Conservation (phyloP, 2,329 filamentous ascomycete species). For the Chrysosporium keratinophilum region DNA sequence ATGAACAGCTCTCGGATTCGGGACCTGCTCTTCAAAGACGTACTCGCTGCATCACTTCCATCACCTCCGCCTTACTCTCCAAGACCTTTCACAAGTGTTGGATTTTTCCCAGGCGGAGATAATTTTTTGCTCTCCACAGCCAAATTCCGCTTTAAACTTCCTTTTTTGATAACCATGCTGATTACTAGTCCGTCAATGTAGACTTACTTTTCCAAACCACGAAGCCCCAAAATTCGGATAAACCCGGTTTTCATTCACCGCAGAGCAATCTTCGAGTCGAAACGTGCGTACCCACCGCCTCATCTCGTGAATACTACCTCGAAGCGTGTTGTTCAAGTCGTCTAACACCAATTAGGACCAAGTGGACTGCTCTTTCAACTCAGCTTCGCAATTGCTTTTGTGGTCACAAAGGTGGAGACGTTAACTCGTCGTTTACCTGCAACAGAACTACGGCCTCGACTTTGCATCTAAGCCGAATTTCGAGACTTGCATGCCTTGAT, state of each 20-base stretch:
- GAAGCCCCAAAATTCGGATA: constrained; percentile 6
- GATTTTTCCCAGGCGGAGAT: too few species aligned
- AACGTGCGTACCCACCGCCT: constrained; percentile 3
- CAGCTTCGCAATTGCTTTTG: not conserved
- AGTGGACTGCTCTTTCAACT: constrained; percentile 1
- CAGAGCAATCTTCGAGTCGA: not conserved
- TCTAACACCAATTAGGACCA: constrained; percentile 7
- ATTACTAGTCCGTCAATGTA: not conserved
- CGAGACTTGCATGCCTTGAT: constrained; percentile 3
- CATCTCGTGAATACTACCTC: not conserved
- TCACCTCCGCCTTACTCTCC: too few species aligned
- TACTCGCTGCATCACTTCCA: too few species aligned
- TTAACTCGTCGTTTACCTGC: constrained; percentile 16
- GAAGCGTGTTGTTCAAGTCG: not conserved
- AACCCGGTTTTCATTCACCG: not conserved
- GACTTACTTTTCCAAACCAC: not conserved
- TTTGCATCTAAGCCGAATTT: not conserved
- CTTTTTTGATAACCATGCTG: not conserved
- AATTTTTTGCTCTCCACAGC: not conserved
- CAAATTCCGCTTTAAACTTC: not conserved
- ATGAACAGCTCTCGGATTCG: too few species aligned
- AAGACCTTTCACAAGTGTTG: too few species aligned
- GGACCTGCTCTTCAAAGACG: too few species aligned
- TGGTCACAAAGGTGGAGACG: constrained; percentile 14
- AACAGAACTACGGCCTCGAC: constrained; percentile 20